These are phyloP conservation scores for Penicillium steckii DNA, from an alignment of 495 filamentous ascomycete genomes.

Conservation along the genomic window DNA sequence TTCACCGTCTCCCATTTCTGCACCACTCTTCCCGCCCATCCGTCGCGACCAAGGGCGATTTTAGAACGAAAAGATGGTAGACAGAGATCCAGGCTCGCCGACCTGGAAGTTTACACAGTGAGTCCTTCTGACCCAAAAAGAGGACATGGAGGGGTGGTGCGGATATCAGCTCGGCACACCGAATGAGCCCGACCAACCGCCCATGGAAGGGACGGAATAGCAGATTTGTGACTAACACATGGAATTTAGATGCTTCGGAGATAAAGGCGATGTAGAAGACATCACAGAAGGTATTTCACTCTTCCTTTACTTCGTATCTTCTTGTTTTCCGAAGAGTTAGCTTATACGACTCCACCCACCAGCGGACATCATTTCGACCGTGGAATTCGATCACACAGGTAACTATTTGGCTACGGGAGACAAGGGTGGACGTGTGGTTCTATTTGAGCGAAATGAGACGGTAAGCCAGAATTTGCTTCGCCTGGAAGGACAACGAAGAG, in stretches of 20 bases:
- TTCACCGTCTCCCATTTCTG: constrained; percentile 6
- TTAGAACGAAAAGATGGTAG: constrained; percentile 79
- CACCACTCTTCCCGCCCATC: constrained; percentile 11
- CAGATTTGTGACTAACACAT: constrained; percentile 8
- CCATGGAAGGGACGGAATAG: background rate
- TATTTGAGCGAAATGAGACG: constrained; percentile 98
- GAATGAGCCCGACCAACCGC: background rate
- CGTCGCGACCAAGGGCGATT: constrained; percentile 29
- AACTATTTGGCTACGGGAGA: constrained; percentile 98
- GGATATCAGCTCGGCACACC: background rate
- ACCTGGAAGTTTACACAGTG: constrained; percentile 99
- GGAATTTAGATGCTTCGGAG: constrained; percentile 86
- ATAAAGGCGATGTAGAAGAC: constrained; percentile 99
- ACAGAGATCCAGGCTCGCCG: constrained; percentile 87
- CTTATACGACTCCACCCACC: constrained; percentile 1
- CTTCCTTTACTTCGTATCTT: too few species aligned
- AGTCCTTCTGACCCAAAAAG: constrained; percentile 40
- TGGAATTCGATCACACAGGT: constrained; percentile 98
- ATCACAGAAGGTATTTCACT: constrained; percentile 88
- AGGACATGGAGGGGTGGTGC: background rate
- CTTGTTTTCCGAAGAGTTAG: too few species aligned
- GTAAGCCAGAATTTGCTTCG: constrained; percentile 41
- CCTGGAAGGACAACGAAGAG: background rate
- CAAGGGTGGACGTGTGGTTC: constrained; percentile 93
- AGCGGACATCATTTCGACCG: constrained; percentile 99